A percentile compares a stretch with the other conserved stretches of the same genome.
Conservation (phyloP, 176 grass and related monocot genomes). For the Bonia amplexicaulis region DNA sequence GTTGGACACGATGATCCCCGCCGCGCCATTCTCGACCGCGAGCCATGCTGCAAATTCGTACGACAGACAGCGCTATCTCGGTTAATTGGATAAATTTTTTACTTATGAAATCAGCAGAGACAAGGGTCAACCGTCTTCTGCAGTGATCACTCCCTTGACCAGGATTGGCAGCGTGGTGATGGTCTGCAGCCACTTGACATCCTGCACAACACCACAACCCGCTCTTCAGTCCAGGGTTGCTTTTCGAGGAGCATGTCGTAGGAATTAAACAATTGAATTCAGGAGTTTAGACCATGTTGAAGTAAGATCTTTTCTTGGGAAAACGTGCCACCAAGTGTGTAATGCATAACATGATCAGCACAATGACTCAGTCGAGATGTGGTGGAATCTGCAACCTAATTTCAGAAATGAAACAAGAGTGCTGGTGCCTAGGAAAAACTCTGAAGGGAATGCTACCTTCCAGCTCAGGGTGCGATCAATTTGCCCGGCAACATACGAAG, state of each 20-base stretch:
- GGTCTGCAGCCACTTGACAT: conserved; percentile 93
- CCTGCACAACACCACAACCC: conserved; percentile 26
- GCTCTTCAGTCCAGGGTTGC: background rate
- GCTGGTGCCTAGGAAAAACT: background rate
- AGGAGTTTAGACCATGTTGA: background rate
- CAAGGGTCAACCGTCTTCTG: conserved; percentile 59
- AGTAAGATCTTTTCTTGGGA: background rate
- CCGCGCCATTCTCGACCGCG: conserved; percentile 63
- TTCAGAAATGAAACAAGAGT: background rate
- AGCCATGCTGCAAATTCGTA: conserved; percentile 41
- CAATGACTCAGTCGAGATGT: background rate
- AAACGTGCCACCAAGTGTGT: background rate
- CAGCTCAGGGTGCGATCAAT: conserved; percentile 93
- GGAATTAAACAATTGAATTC: background rate
- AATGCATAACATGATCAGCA: background rate
- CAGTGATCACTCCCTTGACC: conserved; percentile 93
- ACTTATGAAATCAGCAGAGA: background rate
- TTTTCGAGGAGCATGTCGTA: background rate
- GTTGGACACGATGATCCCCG: conserved; percentile 94
- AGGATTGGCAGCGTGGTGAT: conserved; percentile 93
- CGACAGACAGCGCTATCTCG: background rate
- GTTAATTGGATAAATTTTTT: background rate
- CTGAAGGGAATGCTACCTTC: conserved; percentile 48
- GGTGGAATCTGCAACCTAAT: background rate
- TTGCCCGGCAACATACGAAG: conserved; percentile 93